These are phyloP conservation scores for Anthracocystis panici-leucophaei DNA, from an alignment of 1,284 basidiomycete genomes.

Conservation along the genomic window DNA sequence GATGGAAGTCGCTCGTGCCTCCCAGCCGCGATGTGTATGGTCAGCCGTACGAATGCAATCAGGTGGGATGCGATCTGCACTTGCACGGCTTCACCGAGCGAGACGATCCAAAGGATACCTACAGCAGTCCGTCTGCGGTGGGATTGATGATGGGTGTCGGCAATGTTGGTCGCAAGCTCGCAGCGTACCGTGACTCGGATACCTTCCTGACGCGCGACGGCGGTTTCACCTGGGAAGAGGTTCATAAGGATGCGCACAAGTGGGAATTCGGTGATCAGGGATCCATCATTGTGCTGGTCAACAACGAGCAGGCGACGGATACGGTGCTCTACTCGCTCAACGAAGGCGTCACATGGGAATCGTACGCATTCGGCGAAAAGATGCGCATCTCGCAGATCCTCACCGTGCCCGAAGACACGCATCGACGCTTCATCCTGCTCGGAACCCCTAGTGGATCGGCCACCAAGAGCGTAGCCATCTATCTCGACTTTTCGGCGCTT, in stretches of 20 bases:
- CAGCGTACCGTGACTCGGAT: slow-evolving; percentile 86
- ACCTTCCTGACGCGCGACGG: slow-evolving; percentile 96
- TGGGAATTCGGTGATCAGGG: slow-evolving; percentile 99
- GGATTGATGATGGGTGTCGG: slow-evolving; percentile 96
- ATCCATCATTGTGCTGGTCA: slow-evolving; percentile 89
- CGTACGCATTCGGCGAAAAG: slow-evolving; percentile 86
- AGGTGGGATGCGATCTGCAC: slow-evolving; percentile 84
- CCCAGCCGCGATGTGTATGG: slow-evolving; percentile 83
- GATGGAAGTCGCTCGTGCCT: slow-evolving; percentile 85
- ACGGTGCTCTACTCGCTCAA: slow-evolving; percentile 88
- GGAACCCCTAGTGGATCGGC: slow-evolving; percentile 75
- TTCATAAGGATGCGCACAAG: slow-evolving; percentile 95
- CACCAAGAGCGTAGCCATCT: slow-evolving; percentile 78
- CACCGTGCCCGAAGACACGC: slow-evolving; percentile 90
- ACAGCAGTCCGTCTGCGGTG: slow-evolving; percentile 88
- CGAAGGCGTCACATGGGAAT: slow-evolving; percentile 87
- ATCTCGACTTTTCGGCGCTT: slow-evolving; percentile 88
- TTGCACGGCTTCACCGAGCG: slow-evolving; percentile 97
- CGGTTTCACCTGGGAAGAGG: slow-evolving; percentile 97
- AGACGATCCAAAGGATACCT: slow-evolving; percentile 87
- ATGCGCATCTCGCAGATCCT: slow-evolving; percentile 83
- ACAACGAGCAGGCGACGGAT: slow-evolving; percentile 93
- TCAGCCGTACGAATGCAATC: slow-evolving; percentile 79
- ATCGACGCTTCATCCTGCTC: slow-evolving; percentile 88
- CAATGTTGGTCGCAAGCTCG: slow-evolving; percentile 89